Evolutionary conservation across 2,329 filamentous ascomycete genomes (phyloP), one percentile per base, ranked within the genome.

Genomic region (Dryadomyces quercus-mongolicae): DNA sequence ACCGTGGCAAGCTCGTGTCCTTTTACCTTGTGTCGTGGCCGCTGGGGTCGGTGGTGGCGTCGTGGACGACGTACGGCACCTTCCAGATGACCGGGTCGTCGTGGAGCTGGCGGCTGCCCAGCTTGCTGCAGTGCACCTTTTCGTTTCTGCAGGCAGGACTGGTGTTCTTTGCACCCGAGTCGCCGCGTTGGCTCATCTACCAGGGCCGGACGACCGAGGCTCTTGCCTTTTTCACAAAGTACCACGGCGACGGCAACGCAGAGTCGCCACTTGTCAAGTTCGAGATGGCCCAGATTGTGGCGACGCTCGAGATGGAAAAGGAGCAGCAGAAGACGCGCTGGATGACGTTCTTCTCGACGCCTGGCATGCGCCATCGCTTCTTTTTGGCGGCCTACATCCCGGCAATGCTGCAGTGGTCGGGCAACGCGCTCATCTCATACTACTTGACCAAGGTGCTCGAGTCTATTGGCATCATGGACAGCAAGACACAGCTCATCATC

Each of bases 1-100:
- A 92, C 62, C 80, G 88, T 65, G 88, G 87, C 13, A 74, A 82
- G 58, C 77, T 93, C 36, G 90, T 86, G 0, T 78, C 81, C 34
- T 72, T 92, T 3, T 87, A 91, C 66, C 87, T 91, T 62, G 90
- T 91, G 64, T 91, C 91, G 86, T 66, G 92, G 52, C 87, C 86
- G 1, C 78, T 92, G 31, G 88, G 88, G 55, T 73, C 85, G 16
- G 75, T 93, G 1, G 70, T 82, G 16, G 87, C 88, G 0, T 76
- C 81, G 0, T 90, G 86, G 86, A 80, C 86, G 49, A 82, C 81
- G 0, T 92, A 83, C 57, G 87, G 82, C 47, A 71, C 70, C 16
- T 71, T 63, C 50, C 34, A 43, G 16, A 42, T 64, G 57, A 36
- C 59, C 58, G 48, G 22, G 22, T 53, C 49, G 0, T 52, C 62